Evolutionary conservation across 2,329 filamentous ascomycete species (phyloP), one percentile per base, ranked within the genome.

Genomic region (Sarocladium kiliense): DNA sequence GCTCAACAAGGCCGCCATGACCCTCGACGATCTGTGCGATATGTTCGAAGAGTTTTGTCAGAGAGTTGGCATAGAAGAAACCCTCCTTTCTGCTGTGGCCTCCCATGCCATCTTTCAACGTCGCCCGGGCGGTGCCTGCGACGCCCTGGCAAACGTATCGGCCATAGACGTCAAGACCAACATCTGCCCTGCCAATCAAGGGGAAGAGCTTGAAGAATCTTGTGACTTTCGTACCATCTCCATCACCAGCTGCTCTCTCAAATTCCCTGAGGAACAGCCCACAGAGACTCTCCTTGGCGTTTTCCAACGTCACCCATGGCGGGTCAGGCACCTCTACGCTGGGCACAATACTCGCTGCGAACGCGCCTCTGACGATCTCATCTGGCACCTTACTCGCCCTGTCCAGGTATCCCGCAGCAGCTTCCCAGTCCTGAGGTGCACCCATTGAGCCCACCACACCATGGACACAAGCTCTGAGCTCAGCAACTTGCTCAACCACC

Each of bases 191-290:
- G 14, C 89, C 92, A 66, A 99, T 97, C 34, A 99, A 76, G 16
- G 94, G 94, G 64, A 99, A 99, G 36, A 99, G 77, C 75, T 99
- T 99, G 76, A 99, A 99, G 76, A 99, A 99, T 41, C 94, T 80
- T 1, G 94, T 97, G 54, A 99, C 90, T 68, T 89, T 91, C 23
- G 89, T 82, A 3, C 90, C 91, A 64, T 97, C 92, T n/a, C 83
- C 87, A 41, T 94, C 91, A 58, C 83, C 81, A 2, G 92, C 89
- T 0, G 94, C 94, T 70, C 88, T 94, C 65, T 97, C 91, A 63
- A 99, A 99, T 74, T 99, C 94, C 57, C 93, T 81, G 66, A 97
- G 72, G 71, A 99, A 99, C 57, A 99, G 76, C 1, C 84, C 87
- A 66, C 94, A 97, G 53, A 99, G 75, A 59, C 89, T 94, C 73